phyloP scores from a whole-genome alignment of 371 early-diverging fungal species.

The Mucor plumbeus region DNA sequence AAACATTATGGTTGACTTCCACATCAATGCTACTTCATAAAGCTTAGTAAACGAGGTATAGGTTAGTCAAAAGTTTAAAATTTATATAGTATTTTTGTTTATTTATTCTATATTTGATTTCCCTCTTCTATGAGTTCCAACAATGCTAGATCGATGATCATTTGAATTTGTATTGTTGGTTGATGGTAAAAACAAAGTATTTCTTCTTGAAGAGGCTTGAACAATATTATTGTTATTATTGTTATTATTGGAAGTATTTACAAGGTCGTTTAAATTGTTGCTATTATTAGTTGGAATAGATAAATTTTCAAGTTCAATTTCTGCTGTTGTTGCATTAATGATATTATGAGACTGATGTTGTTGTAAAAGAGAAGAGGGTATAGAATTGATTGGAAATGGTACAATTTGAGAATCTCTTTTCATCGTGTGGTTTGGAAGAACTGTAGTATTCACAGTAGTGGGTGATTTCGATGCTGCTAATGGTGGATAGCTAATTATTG shows the following conservation, averaged over 20 bases:
- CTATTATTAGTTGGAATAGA: background rate
- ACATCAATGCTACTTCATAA: no score
- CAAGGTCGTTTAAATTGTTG: background rate
- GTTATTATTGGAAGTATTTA: background rate
- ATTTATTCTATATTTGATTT: conserved; percentile 11
- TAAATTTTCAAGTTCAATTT: background rate
- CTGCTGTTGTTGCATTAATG: background rate
- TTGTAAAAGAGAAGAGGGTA: background rate
- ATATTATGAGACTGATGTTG: background rate
- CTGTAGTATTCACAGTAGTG: background rate
- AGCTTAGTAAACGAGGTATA: no score
- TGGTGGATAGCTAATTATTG: conserved; percentile 12
- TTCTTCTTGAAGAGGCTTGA: conserved; percentile 4
- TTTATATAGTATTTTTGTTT: background rate
- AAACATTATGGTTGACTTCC: no score
- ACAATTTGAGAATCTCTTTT: conserved; percentile 15
- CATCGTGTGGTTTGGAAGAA: background rate
- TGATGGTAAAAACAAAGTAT: background rate
- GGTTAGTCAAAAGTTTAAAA: background rate
- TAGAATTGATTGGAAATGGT: conserved; percentile 3
- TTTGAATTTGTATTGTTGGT: background rate
- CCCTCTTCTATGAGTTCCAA: conserved; percentile 22
- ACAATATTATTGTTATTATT: background rate
- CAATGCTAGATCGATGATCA: background rate
- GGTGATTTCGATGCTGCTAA: background rate